Conservation (phyloP, 2,329 filamentous ascomycete genomes). For the Cytospora chrysosperma region DNA sequence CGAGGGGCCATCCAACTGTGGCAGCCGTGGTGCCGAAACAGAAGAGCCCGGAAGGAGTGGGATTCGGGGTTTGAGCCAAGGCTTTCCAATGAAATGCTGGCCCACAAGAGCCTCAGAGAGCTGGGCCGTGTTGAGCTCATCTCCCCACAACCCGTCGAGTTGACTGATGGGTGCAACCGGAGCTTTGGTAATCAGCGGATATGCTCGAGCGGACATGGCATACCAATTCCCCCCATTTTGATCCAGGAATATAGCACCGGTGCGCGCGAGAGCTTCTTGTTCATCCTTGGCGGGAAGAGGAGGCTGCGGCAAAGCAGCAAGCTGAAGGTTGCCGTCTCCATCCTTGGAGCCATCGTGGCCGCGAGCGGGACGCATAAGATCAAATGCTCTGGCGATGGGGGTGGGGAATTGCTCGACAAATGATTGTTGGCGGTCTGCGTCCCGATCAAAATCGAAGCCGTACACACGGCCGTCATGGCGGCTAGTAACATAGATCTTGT, state of each 20-base stretch:
- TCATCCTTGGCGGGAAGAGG: slow-evolving; percentile 58
- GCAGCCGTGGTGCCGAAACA: slow-evolving; percentile 4
- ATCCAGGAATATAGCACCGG: slow-evolving; percentile 77
- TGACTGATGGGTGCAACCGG: slow-evolving; percentile 46
- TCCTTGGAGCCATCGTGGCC: slow-evolving; percentile 32
- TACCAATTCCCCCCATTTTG: slow-evolving; percentile 91
- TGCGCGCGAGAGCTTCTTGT: slow-evolving; percentile 51
- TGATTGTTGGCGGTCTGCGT: slow-evolving; percentile 51
- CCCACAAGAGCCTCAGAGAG: slow-evolving; percentile 65
- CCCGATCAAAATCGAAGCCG: slow-evolving; percentile 68
- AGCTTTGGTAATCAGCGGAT: slow-evolving; percentile 78
- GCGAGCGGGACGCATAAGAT: slow-evolving; percentile 67
- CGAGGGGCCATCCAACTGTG: slow-evolving; percentile 24
- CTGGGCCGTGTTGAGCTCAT: slow-evolving; percentile 43
- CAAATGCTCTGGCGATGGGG: slow-evolving; percentile 85
- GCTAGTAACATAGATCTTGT: slow-evolving; percentile 86
- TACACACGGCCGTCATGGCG: slow-evolving; percentile 82
- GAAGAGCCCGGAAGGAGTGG: slow-evolving; percentile 24
- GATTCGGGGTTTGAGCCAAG: slow-evolving; percentile 29
- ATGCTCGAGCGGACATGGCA: slow-evolving; percentile 81
- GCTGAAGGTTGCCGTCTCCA: slow-evolving; percentile 67
- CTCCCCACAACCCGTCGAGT: slow-evolving; percentile 43
- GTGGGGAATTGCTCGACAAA: slow-evolving; percentile 70
- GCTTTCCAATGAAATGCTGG: slow-evolving; percentile 63
- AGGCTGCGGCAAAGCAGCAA: slow-evolving; percentile 86